phyloP scores from a whole-genome alignment of 768 basidiomycete species.

The Trametes maxima region DNA sequence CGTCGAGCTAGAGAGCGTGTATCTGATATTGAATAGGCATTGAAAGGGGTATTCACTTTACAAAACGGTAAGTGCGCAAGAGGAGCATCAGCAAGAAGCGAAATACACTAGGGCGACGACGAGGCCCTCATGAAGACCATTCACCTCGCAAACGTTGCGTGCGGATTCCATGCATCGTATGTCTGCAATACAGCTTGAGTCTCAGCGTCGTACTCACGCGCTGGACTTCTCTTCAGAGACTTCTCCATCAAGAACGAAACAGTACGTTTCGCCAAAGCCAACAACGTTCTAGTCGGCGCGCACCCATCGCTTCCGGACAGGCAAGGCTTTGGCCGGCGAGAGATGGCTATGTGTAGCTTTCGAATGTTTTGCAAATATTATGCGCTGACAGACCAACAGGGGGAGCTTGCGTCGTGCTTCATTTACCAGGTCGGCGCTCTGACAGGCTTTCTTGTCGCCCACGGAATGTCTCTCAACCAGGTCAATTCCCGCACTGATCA shows the following conservation, averaged over 20 bases:
- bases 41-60: constrained; percentile 34
- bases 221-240: constrained; percentile 41
- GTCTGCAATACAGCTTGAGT: not conserved
- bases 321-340: constrained; percentile 69
- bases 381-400: too few relatives aligned
- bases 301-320: constrained; percentile 66
- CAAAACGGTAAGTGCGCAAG: constrained; percentile 24
- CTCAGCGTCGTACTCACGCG: too few relatives aligned
- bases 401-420: constrained; percentile 58
- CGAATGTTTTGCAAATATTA: too few relatives aligned
- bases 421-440: constrained; percentile 72
- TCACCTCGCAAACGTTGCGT: constrained; percentile 53
- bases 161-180: constrained; percentile 69
- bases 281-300: constrained; percentile 63
- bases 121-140: constrained; percentile 38
- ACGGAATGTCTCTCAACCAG: constrained; percentile 58
- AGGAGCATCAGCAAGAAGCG: not conserved
- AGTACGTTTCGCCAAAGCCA: constrained; percentile 54
- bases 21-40: too few relatives aligned
- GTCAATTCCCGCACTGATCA: constrained; percentile 36
- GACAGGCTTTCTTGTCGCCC: constrained; percentile 55
- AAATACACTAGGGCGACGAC: constrained; percentile 31
- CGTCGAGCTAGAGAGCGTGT: too few relatives aligned
- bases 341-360: constrained; percentile 50
- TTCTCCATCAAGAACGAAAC: constrained; percentile 69